Conservation (phyloP, 1,284 basidiomycete genomes). For the Ganoderma multipileum region DNA sequence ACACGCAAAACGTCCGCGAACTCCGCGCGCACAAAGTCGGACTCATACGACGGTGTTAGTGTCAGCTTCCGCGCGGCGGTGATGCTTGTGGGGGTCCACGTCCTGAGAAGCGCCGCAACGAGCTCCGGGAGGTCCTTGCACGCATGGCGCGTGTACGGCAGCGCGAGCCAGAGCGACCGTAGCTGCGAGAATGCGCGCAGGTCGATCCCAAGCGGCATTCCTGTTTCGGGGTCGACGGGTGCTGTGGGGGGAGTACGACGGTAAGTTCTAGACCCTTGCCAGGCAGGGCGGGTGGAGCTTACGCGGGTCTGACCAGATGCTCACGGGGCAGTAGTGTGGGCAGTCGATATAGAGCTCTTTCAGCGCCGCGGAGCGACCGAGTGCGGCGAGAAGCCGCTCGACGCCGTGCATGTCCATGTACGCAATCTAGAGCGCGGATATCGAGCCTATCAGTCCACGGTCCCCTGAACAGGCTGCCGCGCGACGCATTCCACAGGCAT, state of each 20-base stretch:
- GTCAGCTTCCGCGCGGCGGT: not conserved
- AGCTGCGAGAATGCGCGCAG: conserved; percentile 1
- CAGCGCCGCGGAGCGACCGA: not conserved
- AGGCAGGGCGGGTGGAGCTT: not conserved
- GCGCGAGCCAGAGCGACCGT: not conserved
- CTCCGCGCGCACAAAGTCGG: not conserved
- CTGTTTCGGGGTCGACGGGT: not conserved
- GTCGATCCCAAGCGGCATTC: not conserved
- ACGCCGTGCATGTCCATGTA: not conserved
- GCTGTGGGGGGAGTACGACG: not conserved
- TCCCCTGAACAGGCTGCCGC: not conserved
- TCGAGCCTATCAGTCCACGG: not conserved
- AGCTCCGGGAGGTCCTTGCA: not conserved
- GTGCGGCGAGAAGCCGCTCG: not conserved
- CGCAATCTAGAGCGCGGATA: not conserved
- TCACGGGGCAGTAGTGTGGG: not conserved
- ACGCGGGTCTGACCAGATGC: not conserved
- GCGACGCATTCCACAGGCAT: not conserved
- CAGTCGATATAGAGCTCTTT: conserved; percentile 6
- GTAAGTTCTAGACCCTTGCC: no score
- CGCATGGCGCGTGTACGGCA: not conserved
- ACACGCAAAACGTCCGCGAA: not conserved
- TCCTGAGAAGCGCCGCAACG: not conserved
- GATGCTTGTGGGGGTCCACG: not conserved
- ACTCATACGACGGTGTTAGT: not conserved